Percentiles rank a stretch among this genome's conserved stretches.
These are phyloP conservation scores for Xylaria sp. DNA, from an alignment of 2,329 filamentous ascomycete species.

Conservation along the genomic window DNA sequence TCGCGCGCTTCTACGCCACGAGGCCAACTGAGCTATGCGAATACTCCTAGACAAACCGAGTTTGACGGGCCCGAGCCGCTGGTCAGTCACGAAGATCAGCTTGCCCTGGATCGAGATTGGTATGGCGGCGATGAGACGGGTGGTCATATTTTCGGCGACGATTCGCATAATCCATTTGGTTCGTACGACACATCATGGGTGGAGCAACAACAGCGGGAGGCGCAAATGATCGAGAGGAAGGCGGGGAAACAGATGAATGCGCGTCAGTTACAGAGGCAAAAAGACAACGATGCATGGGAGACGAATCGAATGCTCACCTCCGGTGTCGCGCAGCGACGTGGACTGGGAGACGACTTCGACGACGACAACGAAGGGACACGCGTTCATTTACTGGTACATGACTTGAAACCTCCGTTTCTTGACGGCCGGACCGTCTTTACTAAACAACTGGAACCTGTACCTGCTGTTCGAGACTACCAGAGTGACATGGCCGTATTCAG, in stretches of 20 bases:
- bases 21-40: constrained; percentile 39
- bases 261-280: constrained; percentile 82
- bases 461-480: constrained; percentile 89
- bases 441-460: constrained; percentile 93
- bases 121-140: constrained; percentile 86
- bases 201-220: constrained; percentile 71
- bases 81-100: constrained; percentile 70
- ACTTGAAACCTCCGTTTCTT: constrained; percentile 90
- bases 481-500: constrained; percentile 99
- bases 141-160: constrained; percentile 83
- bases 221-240: constrained; percentile 80
- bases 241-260: constrained; percentile 71
- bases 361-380: constrained; percentile 90
- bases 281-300: constrained; percentile 97
- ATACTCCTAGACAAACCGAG: constrained; percentile 58
- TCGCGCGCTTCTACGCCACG: constrained; percentile 40
- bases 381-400: constrained; percentile 90
- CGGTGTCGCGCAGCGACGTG: constrained; percentile 87
- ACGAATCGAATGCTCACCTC: constrained; percentile 98
- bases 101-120: constrained; percentile 88
- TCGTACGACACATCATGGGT: constrained; percentile 77
- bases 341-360: constrained; percentile 81
- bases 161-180: constrained; percentile 90
- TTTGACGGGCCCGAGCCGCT: constrained; percentile 68
- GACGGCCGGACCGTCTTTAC: constrained; percentile 96